Conservation (phyloP, 345 rosid genomes). For the Heritiera fomes region DNA sequence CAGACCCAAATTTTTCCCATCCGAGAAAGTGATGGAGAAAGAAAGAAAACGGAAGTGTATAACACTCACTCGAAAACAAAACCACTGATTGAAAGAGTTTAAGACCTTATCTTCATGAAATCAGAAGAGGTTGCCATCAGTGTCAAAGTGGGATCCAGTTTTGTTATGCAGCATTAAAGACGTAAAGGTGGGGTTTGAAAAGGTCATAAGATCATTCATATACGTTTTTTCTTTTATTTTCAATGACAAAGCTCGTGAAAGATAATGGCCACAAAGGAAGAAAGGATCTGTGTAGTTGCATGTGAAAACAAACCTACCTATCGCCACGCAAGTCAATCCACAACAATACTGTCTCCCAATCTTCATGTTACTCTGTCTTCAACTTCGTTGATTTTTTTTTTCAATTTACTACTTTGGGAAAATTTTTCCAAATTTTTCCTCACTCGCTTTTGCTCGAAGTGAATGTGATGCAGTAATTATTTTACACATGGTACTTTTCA, state of each 20-base stretch:
- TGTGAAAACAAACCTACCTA: neutral
- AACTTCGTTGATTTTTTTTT: neutral
- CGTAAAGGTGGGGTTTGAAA: constrained; percentile 31
- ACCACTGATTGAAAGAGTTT: constrained; percentile 10
- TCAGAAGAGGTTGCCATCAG: neutral
- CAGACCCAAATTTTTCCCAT: no score
- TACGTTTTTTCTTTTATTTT: neutral
- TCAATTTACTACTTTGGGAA: neutral
- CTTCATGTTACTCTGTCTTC: neutral
- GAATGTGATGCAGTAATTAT: neutral
- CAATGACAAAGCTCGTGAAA: constrained; percentile 42
- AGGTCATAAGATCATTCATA: neutral
- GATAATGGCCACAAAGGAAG: constrained; percentile 10
- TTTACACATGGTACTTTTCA: neutral
- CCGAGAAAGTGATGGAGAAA: neutral
- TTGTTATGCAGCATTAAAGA: constrained; percentile 36
- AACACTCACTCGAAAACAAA: neutral
- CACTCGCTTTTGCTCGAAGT: neutral
- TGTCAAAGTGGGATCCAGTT: constrained; percentile 25
- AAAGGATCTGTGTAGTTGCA: constrained; percentile 24
- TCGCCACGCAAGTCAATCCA: neutral
- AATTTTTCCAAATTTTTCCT: neutral
- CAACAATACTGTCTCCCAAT: neutral
- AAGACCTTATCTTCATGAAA: constrained; percentile 25
- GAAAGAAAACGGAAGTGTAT: neutral